A percentile compares a stretch with the other conserved stretches of the same genome.
phyloP scores from a whole-genome alignment of 108 stramenopile species.

The Cyclotella sp. region DNA sequence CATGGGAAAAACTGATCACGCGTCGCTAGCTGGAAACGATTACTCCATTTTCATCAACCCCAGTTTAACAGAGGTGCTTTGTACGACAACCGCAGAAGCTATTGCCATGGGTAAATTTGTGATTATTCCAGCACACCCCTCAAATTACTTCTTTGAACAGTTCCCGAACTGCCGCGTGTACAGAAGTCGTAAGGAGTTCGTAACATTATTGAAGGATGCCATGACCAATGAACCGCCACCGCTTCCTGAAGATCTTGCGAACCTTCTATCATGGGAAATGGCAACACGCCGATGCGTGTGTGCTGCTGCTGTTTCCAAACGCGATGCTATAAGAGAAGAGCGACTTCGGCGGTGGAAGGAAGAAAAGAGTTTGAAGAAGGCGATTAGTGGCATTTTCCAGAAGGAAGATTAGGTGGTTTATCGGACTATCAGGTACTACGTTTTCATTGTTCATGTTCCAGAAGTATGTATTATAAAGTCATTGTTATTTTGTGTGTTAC shows the following conservation, averaged over 20 bases:
- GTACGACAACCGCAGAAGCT: slow-evolving; percentile 88
- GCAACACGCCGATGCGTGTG: slow-evolving; percentile 73
- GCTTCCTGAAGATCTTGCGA: slow-evolving; percentile 34
- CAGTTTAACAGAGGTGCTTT: slow-evolving; percentile 78
- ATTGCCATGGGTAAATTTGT: slow-evolving; percentile 89
- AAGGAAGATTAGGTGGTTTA: slow-evolving; percentile 6
- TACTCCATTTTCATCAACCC: slow-evolving; percentile 87
- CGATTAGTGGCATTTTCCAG: slow-evolving; percentile 36
- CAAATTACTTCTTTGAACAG: slow-evolving; percentile 74
- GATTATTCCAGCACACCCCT: slow-evolving; percentile 77
- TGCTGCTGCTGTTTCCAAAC: slow-evolving; percentile 56
- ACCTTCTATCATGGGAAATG: slow-evolving; percentile 74
- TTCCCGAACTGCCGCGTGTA: slow-evolving; percentile 82
- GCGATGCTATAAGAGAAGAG: slow-evolving; percentile 61
- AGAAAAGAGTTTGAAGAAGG: slow-evolving; percentile 31
- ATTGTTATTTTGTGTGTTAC: no score
- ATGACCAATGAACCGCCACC: slow-evolving; percentile 61
- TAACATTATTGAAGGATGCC: slow-evolving; percentile 56
- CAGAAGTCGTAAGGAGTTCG: slow-evolving; percentile 58
- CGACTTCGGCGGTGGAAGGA: slow-evolving; percentile 45
- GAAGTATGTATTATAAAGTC: background rate
- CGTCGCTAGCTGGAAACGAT: slow-evolving; percentile 40
- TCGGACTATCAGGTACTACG: background rate
- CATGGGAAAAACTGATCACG: slow-evolving; percentile 71
- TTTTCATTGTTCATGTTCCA: background rate